phyloP scores from a whole-genome alignment of 139 green algal species.

The Chlamydomonas asymmetrica region DNA sequence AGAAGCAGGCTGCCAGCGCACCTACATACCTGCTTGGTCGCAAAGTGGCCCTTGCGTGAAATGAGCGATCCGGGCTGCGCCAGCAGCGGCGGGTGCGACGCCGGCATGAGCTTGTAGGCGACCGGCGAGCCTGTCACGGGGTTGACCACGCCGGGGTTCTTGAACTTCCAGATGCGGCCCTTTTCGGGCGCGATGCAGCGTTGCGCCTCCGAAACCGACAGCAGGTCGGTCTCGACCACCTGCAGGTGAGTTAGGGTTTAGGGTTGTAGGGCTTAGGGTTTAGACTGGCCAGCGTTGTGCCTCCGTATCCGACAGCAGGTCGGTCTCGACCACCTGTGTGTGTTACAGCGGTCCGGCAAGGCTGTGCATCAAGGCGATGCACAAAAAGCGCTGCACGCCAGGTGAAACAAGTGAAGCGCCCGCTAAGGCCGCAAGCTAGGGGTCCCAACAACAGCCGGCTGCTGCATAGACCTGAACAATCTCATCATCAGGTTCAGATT shows the following conservation, averaged over 20 bases:
- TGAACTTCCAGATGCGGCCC: constrained; percentile 63
- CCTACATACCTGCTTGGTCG: no score
- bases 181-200: constrained; percentile 41
- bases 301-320: constrained; percentile 44
- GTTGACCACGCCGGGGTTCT: constrained; percentile 50
- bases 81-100: constrained; percentile 42
- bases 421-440: no score
- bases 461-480: no score
- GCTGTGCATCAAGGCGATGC: no score
- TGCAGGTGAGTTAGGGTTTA: no score
- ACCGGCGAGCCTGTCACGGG: constrained; percentile 28
- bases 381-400: no score
- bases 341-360: no score
- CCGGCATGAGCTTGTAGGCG: constrained; percentile 64
- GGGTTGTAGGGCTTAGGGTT: no score
- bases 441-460: no score
- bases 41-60: constrained; percentile 49
- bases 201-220: constrained; percentile 46
- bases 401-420: no score
- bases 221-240: constrained; percentile 44
- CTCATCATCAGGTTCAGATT: no score
- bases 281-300: constrained; percentile 51
- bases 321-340: constrained; percentile 34
- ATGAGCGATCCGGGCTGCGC: constrained; percentile 48
- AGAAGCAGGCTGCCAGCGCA: no score